A percentile compares a stretch with the other conserved stretches of the same genome.
Conservation (phyloP, 2,329 filamentous ascomycete species). For the Aspergillus floridensis region DNA sequence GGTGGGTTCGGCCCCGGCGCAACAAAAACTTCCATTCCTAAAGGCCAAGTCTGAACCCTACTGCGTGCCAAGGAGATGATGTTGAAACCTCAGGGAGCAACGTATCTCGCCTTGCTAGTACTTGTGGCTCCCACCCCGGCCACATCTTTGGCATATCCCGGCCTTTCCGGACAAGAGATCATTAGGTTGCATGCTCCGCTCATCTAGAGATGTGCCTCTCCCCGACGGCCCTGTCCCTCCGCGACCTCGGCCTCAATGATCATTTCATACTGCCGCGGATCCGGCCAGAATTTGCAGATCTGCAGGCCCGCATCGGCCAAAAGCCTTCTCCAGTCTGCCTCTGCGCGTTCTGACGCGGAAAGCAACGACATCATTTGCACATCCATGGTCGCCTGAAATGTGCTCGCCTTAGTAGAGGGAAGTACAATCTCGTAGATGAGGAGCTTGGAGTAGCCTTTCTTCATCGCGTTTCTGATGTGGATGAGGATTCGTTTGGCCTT, state of each 20-base stretch:
- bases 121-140: no score
- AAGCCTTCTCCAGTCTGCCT: slow-evolving; percentile 27
- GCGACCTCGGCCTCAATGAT: slow-evolving; percentile 27
- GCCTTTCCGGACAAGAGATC: no score
- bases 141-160: no score
- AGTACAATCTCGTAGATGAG: slow-evolving; percentile 42
- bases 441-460: slow-evolving; percentile 38
- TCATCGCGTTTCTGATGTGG: slow-evolving; percentile 35
- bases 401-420: slow-evolving; percentile 32
- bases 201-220: no score
- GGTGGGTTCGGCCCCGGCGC: no score
- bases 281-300: slow-evolving; percentile 29
- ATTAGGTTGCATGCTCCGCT: no score
- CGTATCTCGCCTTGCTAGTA: no score
- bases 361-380: slow-evolving; percentile 46
- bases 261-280: slow-evolving; percentile 29
- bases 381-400: slow-evolving; percentile 34
- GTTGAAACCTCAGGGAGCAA: no score
- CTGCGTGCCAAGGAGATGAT: no score
- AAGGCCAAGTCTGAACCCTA: no score
- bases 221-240: no score
- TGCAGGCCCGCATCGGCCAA: slow-evolving; percentile 27
- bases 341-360: slow-evolving; percentile 40
- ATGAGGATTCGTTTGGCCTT: slow-evolving; percentile 32
- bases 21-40: no score